Evolutionary conservation across 495 filamentous ascomycete genomes (phyloP).

Genomic region (Halenospora varia): DNA sequence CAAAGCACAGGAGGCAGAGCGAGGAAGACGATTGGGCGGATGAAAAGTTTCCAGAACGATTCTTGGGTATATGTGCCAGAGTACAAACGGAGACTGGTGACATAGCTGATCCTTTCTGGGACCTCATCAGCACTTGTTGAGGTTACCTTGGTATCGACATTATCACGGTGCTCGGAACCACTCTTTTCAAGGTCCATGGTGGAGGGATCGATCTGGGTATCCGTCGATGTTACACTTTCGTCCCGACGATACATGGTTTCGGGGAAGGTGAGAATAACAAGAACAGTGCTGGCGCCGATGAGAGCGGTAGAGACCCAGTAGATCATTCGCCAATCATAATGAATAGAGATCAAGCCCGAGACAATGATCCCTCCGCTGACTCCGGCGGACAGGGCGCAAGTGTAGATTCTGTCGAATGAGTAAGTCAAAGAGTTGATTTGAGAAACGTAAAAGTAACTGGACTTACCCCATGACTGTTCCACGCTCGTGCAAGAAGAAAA

Average conservation of each 20-base stretch:
- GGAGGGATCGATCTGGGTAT: too few species aligned
- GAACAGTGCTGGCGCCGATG: constrained; percentile 37
- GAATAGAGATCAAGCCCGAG: constrained; percentile 47
- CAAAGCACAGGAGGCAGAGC: constrained; percentile 47
- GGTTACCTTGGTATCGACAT: background rate
- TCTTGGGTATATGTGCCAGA: constrained; percentile 38
- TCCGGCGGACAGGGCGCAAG: constrained; percentile 41
- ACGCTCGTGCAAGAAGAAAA: constrained; percentile 57
- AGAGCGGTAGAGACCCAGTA: constrained; percentile 45
- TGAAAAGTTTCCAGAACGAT: constrained; percentile 39
- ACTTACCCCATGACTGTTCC: constrained; percentile 40
- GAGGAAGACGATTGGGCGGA: constrained; percentile 44
- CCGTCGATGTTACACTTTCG: too few species aligned
- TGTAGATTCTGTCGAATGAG: constrained; percentile 33
- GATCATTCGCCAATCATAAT: constrained; percentile 45
- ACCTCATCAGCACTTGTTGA: background rate
- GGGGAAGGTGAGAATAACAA: constrained; percentile 49
- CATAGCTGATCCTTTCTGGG: constrained; percentile 26
- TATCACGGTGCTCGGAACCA: background rate
- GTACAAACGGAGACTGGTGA: constrained; percentile 35
- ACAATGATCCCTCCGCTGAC: constrained; percentile 45
- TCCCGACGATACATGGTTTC: constrained; percentile 42
- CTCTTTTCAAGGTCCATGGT: too few species aligned
- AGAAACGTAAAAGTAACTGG: background rate
- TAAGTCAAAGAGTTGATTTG: constrained; percentile 17